Evolutionary conservation across 192 early-diverging fungal genomes (phyloP), one percentile per base, ranked within the genome.

Genomic region (Backusella tarrabulga): DNA sequence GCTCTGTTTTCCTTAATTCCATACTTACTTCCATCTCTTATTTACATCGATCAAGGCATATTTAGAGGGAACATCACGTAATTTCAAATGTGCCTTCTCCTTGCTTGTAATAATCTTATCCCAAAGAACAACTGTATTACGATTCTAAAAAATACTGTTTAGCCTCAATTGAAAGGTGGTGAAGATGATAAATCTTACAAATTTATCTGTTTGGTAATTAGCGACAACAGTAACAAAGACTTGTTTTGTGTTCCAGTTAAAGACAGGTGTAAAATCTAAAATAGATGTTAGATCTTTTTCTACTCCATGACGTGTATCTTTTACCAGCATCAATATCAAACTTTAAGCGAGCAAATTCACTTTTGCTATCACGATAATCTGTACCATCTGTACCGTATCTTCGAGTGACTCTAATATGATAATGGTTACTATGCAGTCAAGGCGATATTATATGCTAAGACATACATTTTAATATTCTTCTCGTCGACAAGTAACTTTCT

Each of bases 241-340:
- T 81, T 95, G 92, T 79, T 97, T 97, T 38, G 94, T 94, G 76
- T 97, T 97, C 94, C 94, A 97, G 76, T 95, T 90, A 81, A 95
- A 97, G 32, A 94, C 81, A 12, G 87, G 85, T 23, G 89, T 85
- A 6, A 96, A 88, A 83, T 97, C 95, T 93, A 81, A 66, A 32
- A n/a, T 68, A 6, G n/a, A 34, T 46, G 54, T 68, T 2, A 12
- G 21, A 41, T 17, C 1, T 8, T 11, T 11, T 40, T 7, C 73
- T 73, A 3, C 8, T n/a, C 3, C 66, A 4, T 14, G 1, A 63
- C 9, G 11, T 63, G 54, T 21, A n/a, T 29, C 6, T 36, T 23
- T 71, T 84, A 94, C 93, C 93, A 34, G 93, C 93, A 41, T 91
- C 86, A 38, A 95, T 74, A 56, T 91, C 83, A 77, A 95, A 92